Evolutionary conservation across 768 basidiomycete species (phyloP), one percentile per base, ranked within the genome.

Genomic region (Pleurotus citrinopileatus): DNA sequence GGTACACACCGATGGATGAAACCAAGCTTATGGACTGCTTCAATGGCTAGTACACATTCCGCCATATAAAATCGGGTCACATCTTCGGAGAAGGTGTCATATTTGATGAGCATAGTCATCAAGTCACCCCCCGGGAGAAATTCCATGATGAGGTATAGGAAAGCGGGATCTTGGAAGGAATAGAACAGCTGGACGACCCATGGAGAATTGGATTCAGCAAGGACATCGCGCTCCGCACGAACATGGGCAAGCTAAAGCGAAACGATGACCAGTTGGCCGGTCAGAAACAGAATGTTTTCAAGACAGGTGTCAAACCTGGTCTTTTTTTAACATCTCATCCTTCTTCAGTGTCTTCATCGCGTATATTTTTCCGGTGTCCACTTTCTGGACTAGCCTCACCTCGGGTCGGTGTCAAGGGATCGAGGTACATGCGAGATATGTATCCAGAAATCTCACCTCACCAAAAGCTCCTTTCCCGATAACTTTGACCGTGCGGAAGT

Each of bases 21-120:
- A 0, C 96, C 97, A 25, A 98, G 83, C 60, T 91, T 86, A 71
- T 99, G 96, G 2, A 99, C 95, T 2, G 96, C 93, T 66, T 98
- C 96, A 58, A 99, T 98, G 6, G 97, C 97, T 15, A 98, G 78
- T 46, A 96, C 89, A 70, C 94, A 98, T 73, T 99, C 89, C n/a
- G 97, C 97, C 65, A 99, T 93, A 71, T 99, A 98, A 70, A 98
- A 98, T 50, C 96, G 82, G 53, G 94, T 94, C 12, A 98, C 96
- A 62, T 98, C 97, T 71, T 98, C 96, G 0, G 91, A 91, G 72
- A 98, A 98, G 0, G 95, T 97, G 67, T 98, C 97, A 71, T 98
- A 98, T 72, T 98, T 98, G 79, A 98, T 98, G 55, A 98, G 78
- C 96, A 98, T 98, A 3, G 95, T 97, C 97, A 99, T 98, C 57